Base-by-base conservation (phyloP, 768 basidiomycete species). In the Cubamyces lactineus region DNA sequence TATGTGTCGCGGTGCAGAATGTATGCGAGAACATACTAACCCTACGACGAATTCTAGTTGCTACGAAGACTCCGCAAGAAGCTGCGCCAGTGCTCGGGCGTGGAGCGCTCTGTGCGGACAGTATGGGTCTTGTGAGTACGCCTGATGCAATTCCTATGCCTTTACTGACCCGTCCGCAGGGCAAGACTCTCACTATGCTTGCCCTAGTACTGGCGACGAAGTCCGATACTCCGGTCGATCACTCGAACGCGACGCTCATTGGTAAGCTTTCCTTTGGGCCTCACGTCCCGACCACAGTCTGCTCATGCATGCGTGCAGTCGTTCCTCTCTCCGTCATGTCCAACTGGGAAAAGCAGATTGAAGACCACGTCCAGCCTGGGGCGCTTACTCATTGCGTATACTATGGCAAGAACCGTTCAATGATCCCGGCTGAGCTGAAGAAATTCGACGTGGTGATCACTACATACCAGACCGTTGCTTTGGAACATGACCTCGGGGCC, bases 151-250 rank as follows among this genome's bases (percentile, higher is more conserved):
- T 30, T 46, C 24, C 12, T 5, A 15, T 4, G n/a, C 21, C 6
- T 28, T 17, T 53, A 12, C 24, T 58, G 24, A 58, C 12, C 11
- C 9, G 16, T 16, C 8, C 16, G 17, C 89, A 46, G 88, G 95
- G 95, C 0, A 97, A 96, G 80, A 97, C 96, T 0, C 77, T 97
- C 43, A 94, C 92, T 0, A 93, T 94, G 84, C 77, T 97, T 42
- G 81, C 93, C 5, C 79, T 97, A 16, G 82, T 94, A 42, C 73
- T 95, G 26, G 86, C 91, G 1, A 95, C 94, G 2, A 89, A 87
- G 70, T 69, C 79, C 11, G 89, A 95, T 46, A 65, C 82, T 13
- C 79, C 85, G 0, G 60, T 70, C 1, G 82, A 80, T 3, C 86
- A 80, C 68, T 86, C 84, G 46, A 86, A 85, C 46, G 76, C 84